Evolutionary conservation across 371 early-diverging fungal genomes (phyloP), one percentile per base, ranked within the genome.

Genomic region (Lichtheimia hyalospora): DNA sequence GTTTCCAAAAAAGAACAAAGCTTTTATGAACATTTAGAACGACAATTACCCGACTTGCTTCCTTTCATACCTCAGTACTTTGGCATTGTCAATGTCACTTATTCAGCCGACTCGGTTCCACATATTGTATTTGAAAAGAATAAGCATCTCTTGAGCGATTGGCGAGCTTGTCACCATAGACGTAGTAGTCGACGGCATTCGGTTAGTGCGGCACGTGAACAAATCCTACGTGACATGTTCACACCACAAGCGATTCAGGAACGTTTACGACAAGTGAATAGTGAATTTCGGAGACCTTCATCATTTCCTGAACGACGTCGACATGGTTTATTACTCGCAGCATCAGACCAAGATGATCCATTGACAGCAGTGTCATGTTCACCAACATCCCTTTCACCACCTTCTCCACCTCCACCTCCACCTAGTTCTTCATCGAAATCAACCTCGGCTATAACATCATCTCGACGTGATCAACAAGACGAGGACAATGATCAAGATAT

Each of bases 41-140:
- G 78, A 21, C 70, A 83, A 28, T 91, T 93, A 62, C 91, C 93
- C 5, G 85, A 91, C 57, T 75, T 97, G 23, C 71, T 91, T 44
- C 89, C 86, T 3, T 98, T 95, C 68, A 88, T 92, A 15, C 92
- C 96, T 6, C 89, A 89, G 40, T 98, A 96, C 68, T 74, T 96
- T 62, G 97, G 98, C 16, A 90, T 94, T 0, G 79, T 98, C 24
- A 97, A 96, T 68, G 96, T 97, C 56, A 92, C 92, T 3, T 94
- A 67, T 49, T 63, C 71, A 7, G 64, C 64, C 6, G 73, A 73
- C n/a, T 69, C 62, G n/a, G 75, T 84, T 1, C 90, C 90, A 2
- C 87, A 84, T 68, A 89, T 93, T 15, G 77, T 90, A 10, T 82
- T 93, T 54, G 91, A 91, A 64, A 86, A 92, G 61, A 92, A 93